Percentiles rank a stretch among this genome's conserved stretches.
phyloP scores from a whole-genome alignment of 2,329 filamentous ascomycete species.

The Domatiomyces globalis region DNA sequence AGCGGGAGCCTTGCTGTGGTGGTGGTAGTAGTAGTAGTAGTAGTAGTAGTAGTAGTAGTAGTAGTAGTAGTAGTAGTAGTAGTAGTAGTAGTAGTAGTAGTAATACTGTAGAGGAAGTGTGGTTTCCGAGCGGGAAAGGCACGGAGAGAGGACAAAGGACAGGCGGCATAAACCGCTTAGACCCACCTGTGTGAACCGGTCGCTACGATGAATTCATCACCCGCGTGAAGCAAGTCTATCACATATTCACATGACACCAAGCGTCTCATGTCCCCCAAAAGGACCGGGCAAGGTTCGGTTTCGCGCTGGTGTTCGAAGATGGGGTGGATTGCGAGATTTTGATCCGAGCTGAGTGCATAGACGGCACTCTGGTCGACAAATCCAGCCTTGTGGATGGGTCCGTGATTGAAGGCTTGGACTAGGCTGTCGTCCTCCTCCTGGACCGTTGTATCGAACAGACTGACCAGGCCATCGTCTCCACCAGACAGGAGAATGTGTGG shows the following conservation, averaged over 20 bases:
- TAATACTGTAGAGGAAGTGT: no score
- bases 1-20: background rate
- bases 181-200: constrained; percentile 16
- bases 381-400: constrained; percentile 47
- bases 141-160: background rate
- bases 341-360: constrained; percentile 49
- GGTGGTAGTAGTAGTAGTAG: background rate
- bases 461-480: constrained; percentile 49
- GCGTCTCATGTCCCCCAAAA: constrained; percentile 44
- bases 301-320: constrained; percentile 28
- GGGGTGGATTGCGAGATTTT: constrained; percentile 45
- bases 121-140: background rate
- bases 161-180: background rate
- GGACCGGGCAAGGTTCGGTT: constrained; percentile 33
- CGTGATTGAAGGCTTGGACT: constrained; percentile 48
- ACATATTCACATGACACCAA: constrained; percentile 45
- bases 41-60: background rate
- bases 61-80: background rate
- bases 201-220: constrained; percentile 13
- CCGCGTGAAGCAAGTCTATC: constrained; percentile 34
- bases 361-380: constrained; percentile 40
- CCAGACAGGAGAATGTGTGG: constrained; percentile 43
- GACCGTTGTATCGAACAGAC: constrained; percentile 45
- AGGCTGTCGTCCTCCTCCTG: constrained; percentile 48
- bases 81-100: no score